A percentile compares a stretch with the other conserved stretches of the same genome.
These are phyloP conservation scores for Pseudonitzschia delicatissima DNA, from an alignment of 108 stramenopile genomes.

Conservation along the genomic window DNA sequence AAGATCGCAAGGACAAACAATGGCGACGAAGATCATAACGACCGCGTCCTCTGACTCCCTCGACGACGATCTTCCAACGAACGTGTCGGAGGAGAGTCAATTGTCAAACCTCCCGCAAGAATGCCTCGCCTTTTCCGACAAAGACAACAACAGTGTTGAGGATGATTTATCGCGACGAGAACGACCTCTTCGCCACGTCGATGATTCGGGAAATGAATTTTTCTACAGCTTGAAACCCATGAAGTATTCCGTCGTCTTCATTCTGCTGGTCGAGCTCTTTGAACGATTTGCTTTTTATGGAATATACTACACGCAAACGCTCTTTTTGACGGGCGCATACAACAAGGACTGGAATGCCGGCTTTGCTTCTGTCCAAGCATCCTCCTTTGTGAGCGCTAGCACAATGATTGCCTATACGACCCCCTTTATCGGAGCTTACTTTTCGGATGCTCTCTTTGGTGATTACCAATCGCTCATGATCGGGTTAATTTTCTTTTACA, in stretches of 20 bases:
- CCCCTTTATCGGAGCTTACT: slow-evolving; percentile 73
- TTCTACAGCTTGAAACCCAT: slow-evolving; percentile 56
- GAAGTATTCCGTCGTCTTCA: slow-evolving; percentile 49
- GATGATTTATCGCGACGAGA: neutral
- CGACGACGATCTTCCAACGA: slow-evolving; percentile 31
- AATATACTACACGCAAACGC: slow-evolving; percentile 66
- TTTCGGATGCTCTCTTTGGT: slow-evolving; percentile 65
- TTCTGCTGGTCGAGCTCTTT: slow-evolving; percentile 64
- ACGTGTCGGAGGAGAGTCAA: slow-evolving; percentile 18
- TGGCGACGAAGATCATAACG: neutral
- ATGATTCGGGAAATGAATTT: slow-evolving; percentile 37
- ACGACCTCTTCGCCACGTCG: slow-evolving; percentile 51
- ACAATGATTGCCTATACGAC: slow-evolving; percentile 80
- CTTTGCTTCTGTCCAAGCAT: slow-evolving; percentile 51
- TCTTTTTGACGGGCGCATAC: slow-evolving; percentile 72
- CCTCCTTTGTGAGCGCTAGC: slow-evolving; percentile 56
- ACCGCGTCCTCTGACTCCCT: neutral
- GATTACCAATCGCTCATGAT: slow-evolving; percentile 64
- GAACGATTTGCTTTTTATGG: slow-evolving; percentile 77
- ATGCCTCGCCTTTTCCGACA: slow-evolving; percentile 10
- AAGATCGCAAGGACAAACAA: neutral
- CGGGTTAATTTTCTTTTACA: slow-evolving; percentile 55
- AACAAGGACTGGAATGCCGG: slow-evolving; percentile 70
- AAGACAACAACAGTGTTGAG: neutral
- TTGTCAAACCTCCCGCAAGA: slow-evolving; percentile 22